Evolutionary conservation across 768 basidiomycete genomes (phyloP), one percentile per base, ranked within the genome.

Genomic region (Amanita thiersii): DNA sequence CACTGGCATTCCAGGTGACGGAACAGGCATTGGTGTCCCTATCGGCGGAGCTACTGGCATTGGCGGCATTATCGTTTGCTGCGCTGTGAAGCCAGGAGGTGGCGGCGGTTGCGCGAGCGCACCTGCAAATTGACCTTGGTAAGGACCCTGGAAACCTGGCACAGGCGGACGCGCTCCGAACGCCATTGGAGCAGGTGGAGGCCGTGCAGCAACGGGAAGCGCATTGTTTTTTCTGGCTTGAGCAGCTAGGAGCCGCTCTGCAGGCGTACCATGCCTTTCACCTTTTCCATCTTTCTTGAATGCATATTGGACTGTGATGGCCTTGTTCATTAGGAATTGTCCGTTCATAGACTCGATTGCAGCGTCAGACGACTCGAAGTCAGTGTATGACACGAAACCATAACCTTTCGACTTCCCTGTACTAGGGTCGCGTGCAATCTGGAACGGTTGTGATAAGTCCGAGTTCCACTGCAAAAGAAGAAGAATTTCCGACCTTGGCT

Each of bases 221-320:
- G 88, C 89, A 50, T 93, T 92, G 64, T 94, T 92, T 65, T 94
- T 96, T 50, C 89, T 77, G 35, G 94, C 96, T 60, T 98, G 93
- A 2, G 91, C 80, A 2, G 93, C 92, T 52, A 99, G 77, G 24
- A 97, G 77, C 44, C 96, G 81, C 64, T 99, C 96, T n/a, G 96
- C 93, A 11, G 86, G 72, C 8, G 94, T 96, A 20, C 96, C 96
- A 55, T 98, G 96, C 3, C 96, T 78, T 61, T 99, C 96, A 44
- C 94, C 94, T 57, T 97, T 94, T 32, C 90, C 92, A 55, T 98
- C 96, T 66, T 98, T 98, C 67, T 99, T 98, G 75, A 98, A 97
- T 2, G 96, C 94, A 59, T 96, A 99, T 58, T 97, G 92, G 8
- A 96, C 92, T 12, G 85, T 81, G 56, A 99, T 89, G 40, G 92